A percentile compares a stretch with the other conserved stretches of the same genome.
Evolutionary conservation across 345 rosid species (phyloP).

Genomic region (Odontarrhena argentea): DNA sequence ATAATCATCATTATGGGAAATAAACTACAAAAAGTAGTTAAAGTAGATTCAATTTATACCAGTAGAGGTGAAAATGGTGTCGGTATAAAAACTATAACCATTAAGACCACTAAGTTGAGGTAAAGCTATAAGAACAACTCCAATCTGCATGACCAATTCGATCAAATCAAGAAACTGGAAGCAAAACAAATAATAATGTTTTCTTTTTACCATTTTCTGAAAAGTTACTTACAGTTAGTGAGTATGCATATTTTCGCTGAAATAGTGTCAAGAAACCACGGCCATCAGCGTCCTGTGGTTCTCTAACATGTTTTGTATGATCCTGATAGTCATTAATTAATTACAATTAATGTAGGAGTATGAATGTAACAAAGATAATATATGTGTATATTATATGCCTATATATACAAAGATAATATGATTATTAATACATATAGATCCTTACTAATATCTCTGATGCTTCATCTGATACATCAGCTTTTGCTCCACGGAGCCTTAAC

Average conservation of each 20-base stretch:
- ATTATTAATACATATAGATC: neutral
- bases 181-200: neutral
- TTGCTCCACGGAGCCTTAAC: constrained; percentile 30
- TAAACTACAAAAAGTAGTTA: neutral
- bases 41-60: constrained; percentile 48
- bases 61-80: constrained; percentile 54
- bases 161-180: constrained; percentile 3
- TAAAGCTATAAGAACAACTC: constrained; percentile 73
- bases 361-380: neutral
- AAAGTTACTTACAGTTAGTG: constrained; percentile 32
- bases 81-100: constrained; percentile 57
- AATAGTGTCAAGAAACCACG: constrained; percentile 28
- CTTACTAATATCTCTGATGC: constrained; percentile 42
- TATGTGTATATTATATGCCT: neutral
- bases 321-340: constrained; percentile 23
- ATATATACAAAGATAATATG: constrained; percentile 1
- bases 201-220: neutral
- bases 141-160: constrained; percentile 45
- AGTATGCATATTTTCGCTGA: constrained; percentile 33
- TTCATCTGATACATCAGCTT: constrained; percentile 39
- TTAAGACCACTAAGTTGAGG: constrained; percentile 83
- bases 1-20: neutral
- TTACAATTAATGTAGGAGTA: neutral
- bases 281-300: constrained; percentile 8
- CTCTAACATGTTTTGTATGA: constrained; percentile 34